Percentiles rank a stretch among this genome's conserved stretches.
These are phyloP conservation scores for Pseudoturritis turrita DNA, from an alignment of 345 rosid genomes.

Conservation along the genomic window DNA sequence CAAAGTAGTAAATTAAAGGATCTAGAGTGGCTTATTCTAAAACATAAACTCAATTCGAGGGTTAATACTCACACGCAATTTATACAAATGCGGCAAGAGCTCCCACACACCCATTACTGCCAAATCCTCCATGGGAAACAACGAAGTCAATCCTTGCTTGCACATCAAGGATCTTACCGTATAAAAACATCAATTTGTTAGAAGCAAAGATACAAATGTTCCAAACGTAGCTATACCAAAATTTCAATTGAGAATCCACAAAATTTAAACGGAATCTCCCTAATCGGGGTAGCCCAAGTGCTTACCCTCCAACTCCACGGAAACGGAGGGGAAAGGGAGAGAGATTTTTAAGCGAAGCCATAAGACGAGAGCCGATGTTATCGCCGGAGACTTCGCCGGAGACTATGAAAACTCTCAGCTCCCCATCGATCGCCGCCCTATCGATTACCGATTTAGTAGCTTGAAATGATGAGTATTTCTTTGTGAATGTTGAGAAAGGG, in stretches of 20 bases:
- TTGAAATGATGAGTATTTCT: constrained; percentile 36
- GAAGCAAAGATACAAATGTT: not conserved
- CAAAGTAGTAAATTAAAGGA: not conserved
- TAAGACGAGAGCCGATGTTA: constrained; percentile 78
- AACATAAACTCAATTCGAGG: not conserved
- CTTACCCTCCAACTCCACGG: constrained; percentile 95
- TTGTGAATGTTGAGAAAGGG: constrained; percentile 10
- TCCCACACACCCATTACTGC: constrained; percentile 96
- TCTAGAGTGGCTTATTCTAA: not conserved
- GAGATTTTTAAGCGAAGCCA: constrained; percentile 63
- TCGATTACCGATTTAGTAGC: constrained; percentile 39
- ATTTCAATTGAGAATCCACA: not conserved
- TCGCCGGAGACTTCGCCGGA: constrained; percentile 97
- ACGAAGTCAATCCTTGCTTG: constrained; percentile 59
- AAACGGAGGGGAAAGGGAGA: constrained; percentile 67
- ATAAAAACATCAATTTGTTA: not conserved
- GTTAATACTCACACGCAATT: constrained; percentile 62
- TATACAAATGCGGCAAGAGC: constrained; percentile 71
- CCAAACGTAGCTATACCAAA: no score
- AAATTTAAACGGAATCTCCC: not conserved
- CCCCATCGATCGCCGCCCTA: constrained; percentile 56
- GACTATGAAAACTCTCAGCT: constrained; percentile 71
- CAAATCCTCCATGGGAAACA: constrained; percentile 87
- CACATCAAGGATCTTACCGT: constrained; percentile 62
- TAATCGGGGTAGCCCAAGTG: not conserved